These are phyloP conservation scores for Friedmanniomyces simplex DNA, from an alignment of 495 filamentous ascomycete genomes.

Conservation along the genomic window DNA sequence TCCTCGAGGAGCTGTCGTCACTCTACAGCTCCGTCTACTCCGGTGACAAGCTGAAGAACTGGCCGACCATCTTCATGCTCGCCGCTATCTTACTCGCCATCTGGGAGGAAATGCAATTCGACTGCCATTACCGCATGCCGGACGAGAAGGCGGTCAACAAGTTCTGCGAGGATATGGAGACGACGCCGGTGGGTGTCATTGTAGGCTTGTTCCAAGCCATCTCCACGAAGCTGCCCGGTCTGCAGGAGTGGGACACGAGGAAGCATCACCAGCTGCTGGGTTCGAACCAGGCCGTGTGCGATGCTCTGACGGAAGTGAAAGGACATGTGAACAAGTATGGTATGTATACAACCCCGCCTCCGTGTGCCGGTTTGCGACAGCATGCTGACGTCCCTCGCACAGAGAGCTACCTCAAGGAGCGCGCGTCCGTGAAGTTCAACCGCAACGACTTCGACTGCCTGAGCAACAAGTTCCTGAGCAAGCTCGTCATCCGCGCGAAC, in stretches of 20 bases:
- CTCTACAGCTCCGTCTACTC: conserved; percentile 91
- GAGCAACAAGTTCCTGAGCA: conserved; percentile 88
- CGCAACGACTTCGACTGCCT: conserved; percentile 82
- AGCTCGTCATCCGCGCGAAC: conserved; percentile 88
- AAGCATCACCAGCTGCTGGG: conserved; percentile 78
- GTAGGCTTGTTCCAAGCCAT: conserved; percentile 92
- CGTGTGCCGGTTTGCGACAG: conserved; percentile 1
- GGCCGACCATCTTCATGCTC: conserved; percentile 94
- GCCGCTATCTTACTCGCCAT: conserved; percentile 81
- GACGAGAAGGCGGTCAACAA: conserved; percentile 73
- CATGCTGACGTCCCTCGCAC: conserved; percentile 19
- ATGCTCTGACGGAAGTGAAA: conserved; percentile 86
- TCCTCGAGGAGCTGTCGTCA: conserved; percentile 78
- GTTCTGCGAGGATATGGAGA: conserved; percentile 93
- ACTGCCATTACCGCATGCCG: conserved; percentile 82
- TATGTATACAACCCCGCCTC: conserved; percentile 36
- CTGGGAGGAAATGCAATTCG: conserved; percentile 97
- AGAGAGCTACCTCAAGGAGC: conserved; percentile 52
- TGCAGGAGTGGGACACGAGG: conserved; percentile 81
- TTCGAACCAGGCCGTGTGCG: conserved; percentile 81
- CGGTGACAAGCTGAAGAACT: conserved; percentile 88
- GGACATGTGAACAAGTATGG: conserved; percentile 81
- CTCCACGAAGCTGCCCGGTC: conserved; percentile 81
- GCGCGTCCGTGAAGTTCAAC: conserved; percentile 61
- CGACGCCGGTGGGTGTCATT: conserved; percentile 84